A percentile compares a stretch with the other conserved stretches of the same genome.
Evolutionary conservation across 257 asterid species (phyloP).

Genomic region (Gentiana macrophylla): DNA sequence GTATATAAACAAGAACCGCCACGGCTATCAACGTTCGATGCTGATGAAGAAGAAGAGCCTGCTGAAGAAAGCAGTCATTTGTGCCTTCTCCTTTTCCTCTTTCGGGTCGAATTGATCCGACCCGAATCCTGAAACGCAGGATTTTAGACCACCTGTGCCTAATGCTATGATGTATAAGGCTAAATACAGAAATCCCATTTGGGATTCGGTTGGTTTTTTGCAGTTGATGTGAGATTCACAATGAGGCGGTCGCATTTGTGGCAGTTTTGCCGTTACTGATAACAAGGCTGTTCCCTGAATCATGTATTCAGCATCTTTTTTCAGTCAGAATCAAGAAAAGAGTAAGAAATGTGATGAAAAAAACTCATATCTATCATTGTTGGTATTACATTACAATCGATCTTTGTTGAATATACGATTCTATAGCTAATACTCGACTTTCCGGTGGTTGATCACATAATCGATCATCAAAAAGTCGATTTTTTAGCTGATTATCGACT

Average conservation of each 20-base stretch:
- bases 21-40: slow-evolving; percentile 68
- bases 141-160: slow-evolving; percentile 94
- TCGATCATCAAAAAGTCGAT: no score
- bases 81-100: slow-evolving; percentile 68
- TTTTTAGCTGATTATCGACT: no score
- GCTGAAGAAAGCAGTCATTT: slow-evolving; percentile 75
- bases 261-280: slow-evolving; percentile 45
- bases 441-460: no score
- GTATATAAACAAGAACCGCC: slow-evolving; percentile 73
- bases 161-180: slow-evolving; percentile 72
- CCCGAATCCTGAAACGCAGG: slow-evolving; percentile 87
- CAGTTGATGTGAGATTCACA: slow-evolving; percentile 37
- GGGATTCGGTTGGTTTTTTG: slow-evolving; percentile 51
- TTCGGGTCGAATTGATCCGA: slow-evolving; percentile 86
- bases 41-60: slow-evolving; percentile 92
- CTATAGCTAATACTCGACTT: no score
- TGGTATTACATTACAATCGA: no score
- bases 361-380: no score
- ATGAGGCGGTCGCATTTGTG: slow-evolving; percentile 64
- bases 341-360: no score
- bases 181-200: slow-evolving; percentile 63
- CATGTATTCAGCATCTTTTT: background rate
- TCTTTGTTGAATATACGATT: no score
- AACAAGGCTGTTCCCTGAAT: slow-evolving; percentile 72
- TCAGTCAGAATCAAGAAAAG: background rate